These are phyloP conservation scores for Trypanosoma platydactyli DNA, from an alignment of 208 protist species.

Conservation along the genomic window DNA sequence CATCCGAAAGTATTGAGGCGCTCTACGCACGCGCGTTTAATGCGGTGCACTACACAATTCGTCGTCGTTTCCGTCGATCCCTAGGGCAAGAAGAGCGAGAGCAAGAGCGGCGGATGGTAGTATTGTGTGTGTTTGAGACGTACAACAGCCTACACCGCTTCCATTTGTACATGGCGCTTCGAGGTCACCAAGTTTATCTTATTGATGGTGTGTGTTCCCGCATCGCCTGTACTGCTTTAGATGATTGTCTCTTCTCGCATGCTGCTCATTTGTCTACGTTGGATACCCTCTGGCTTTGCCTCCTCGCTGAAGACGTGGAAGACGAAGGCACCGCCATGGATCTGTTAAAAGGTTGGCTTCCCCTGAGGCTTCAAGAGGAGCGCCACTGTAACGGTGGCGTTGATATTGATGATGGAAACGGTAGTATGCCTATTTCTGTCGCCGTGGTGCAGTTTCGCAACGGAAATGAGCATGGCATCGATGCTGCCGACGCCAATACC, in stretches of 20 bases:
- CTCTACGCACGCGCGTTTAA: slow-evolving; percentile 52
- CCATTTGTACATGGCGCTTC: slow-evolving; percentile 74
- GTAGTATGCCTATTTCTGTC: slow-evolving; percentile 16
- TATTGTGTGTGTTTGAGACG: slow-evolving; percentile 59
- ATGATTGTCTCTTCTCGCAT: not conserved
- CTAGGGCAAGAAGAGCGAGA: not conserved
- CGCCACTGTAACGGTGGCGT: too few relatives aligned
- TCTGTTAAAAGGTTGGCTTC: slow-evolving; percentile 8
- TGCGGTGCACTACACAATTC: slow-evolving; percentile 20
- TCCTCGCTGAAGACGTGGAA: slow-evolving; percentile 56
- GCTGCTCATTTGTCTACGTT: slow-evolving; percentile 19
- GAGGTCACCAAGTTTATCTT: slow-evolving; percentile 57
- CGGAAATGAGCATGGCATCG: not conserved
- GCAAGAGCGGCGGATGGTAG: slow-evolving; percentile 21
- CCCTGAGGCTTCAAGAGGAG: slow-evolving; percentile 2
- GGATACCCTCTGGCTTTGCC: slow-evolving; percentile 58
- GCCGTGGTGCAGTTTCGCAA: slow-evolving; percentile 40
- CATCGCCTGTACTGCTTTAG: slow-evolving; percentile 10
- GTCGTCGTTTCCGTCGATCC: not conserved
- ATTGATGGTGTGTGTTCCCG: slow-evolving; percentile 37
- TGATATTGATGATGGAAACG: slow-evolving; percentile 8
- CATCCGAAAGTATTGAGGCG: slow-evolving; percentile 34
- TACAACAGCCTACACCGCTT: slow-evolving; percentile 61
- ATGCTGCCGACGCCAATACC: not conserved
- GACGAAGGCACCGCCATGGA: slow-evolving; percentile 22